Evolutionary conservation across 352 stramenopile species (phyloP), one percentile per base, ranked within the genome.

Genomic region (Pythium utonaiense): DNA sequence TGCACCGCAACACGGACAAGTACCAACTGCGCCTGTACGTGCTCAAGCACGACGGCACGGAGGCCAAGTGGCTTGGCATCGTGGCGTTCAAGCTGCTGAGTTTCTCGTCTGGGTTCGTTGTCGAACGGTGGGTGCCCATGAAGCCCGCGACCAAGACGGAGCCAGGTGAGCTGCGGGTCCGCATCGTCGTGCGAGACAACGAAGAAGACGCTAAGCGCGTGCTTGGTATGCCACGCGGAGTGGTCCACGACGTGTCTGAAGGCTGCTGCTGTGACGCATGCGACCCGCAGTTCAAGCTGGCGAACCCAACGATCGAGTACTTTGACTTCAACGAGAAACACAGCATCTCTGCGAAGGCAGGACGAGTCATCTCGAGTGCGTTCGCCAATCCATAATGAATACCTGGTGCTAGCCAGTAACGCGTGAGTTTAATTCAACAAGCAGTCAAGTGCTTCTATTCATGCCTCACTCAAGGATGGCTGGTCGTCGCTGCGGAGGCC

Each of bases 181-280:
- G 54, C 22, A 25, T 68, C 16, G 48, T 68, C 24, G 53, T 63
- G 10, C 45, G 54, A 10, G 53, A 62, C 28, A 63, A 2, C 28
- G 53, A 62, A 34, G 48, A 51, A 8, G 61, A 61, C 17, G 61
- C 40, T 13, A 17, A 38, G 3, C 45, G 53, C 14, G 48, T 63
- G 47, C 49, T 68, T 4, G 34, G 5, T 6, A 24, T 33, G 21
- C 5, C 12, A 33, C 17, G 21, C 28, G 10, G 16, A 27, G 24
- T 24, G 3, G 16, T 36, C 19, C 14, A 19, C n/a, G 28, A 10
- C 50, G 58, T 22, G 8, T 22, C 51, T 17, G 61, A 68, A 54
- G 40, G 49, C 45, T 68, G 61, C 61, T 68, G 61, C 47, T 68
- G 61, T 33, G 48, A 63, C n/a, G 38, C 31, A 7, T 68, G 61